Evolutionary conservation across 2,329 filamentous ascomycete species (phyloP), one percentile per base, ranked within the genome.

Genomic region (Diaporthe batatas): DNA sequence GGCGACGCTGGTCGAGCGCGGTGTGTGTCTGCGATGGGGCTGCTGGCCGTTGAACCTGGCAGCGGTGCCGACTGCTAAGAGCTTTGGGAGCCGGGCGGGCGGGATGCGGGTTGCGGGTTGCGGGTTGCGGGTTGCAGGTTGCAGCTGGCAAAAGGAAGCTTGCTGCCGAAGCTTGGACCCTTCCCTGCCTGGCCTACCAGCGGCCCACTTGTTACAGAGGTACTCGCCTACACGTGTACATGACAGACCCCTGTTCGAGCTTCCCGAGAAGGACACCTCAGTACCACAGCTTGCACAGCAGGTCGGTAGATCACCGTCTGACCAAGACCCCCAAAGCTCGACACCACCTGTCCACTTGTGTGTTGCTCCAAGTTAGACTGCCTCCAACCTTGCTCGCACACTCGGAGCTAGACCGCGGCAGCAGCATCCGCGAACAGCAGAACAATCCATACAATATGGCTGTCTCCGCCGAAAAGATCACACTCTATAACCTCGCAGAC

Each of bases 401-500:
- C 32, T 21, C 23, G 32, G 32, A 32, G 25, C 39, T 23, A 47
- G 25, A 18, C 12, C 23, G 58, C 32, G 58, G 47, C 32, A 67
- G 47, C 44, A 42, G 42, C 18, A 49, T 21, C 44, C 11, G 14
- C 8, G 44, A 53, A 47, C 55, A 32, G 8, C 55, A 39, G 34
- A 47, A 44, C 44, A 36, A 32, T 23, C 8, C 39, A n/a, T n/a
- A 32, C 49, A 78, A 70, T 57, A 86, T 86, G 85, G 80, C 84
- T 12, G 72, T 73, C 54, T 83, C 84, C 8, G 78, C 85, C 79
- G 88, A 88, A 76, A 91, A 89, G 80, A 90, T 93, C 75, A 85
- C 90, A 8, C 87, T 93, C 76, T 90, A 93, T 81, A 93, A 92
- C 75, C 84, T 93, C 62, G 85, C 91, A 97, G 96, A 98, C 82